Base-by-base conservation (phyloP, 805 yeast species). In the Metschnikowia lachancei region DNA sequence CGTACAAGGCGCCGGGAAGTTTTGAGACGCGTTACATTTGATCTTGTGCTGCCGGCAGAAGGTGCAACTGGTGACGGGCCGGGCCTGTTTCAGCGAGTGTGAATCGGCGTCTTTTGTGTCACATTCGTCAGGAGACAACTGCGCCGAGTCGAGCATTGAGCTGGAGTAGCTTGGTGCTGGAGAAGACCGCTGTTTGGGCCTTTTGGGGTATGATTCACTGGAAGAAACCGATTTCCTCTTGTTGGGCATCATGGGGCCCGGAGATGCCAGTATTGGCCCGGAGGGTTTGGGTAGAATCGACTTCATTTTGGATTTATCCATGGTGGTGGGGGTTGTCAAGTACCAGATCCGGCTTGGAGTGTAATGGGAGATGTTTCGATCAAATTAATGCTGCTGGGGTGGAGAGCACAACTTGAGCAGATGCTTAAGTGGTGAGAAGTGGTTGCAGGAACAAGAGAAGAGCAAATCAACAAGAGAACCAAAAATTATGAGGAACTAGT, bases 11-110 rank as follows among this genome's bases (percentile, higher is more conserved):
- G 73, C 70, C 0, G 97, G 97, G 54, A 78, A 85, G 52, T 83
- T 80, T 18, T 85, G 91, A 2, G 88, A 78, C 1, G 97, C 97
- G 61, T 91, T 88, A 66, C 97, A 91, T 61, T 85, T 86, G 63
- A 91, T 89, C 65, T 91, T 91, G 64, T 90, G 97, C 62, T 91
- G 97, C 42, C 97, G 80, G 61, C 97, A 91, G 62, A 89, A 94
- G 0, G 96, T 87, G 62, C 97, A 91, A 3, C 96, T 85, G 0
- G 96, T 88, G 1, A 90, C 95, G 0, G 96, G 96, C 46, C 97
- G 69, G 1, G 73, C 63, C 45, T 63, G 68, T 50, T 65, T 66
- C 37, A 60, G 50, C 13, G 54, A 44, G 8, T 40, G 19, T 1
- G 37, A 31, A 9, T 46, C 46, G 12, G 22, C 41, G 24, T 34